A percentile compares a stretch with the other conserved stretches of the same genome.
Evolutionary conservation across 2,329 filamentous ascomycete species (phyloP).

Genomic region (Aspergillus spinulosporus): DNA sequence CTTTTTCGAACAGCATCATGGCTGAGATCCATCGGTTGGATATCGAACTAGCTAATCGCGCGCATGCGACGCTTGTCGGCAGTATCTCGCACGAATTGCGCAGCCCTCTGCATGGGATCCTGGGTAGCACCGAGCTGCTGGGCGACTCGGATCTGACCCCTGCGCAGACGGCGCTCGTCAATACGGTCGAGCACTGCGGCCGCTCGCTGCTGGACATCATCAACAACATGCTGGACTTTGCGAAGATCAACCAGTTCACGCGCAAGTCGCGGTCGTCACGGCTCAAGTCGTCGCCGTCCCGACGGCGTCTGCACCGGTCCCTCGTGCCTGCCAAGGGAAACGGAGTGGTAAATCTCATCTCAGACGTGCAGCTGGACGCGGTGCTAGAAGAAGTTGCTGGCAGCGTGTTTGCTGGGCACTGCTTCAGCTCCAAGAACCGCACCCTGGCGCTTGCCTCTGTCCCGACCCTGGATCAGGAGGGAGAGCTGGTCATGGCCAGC

Average conservation of each 20-base stretch:
- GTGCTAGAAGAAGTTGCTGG: slow-evolving; percentile 29
- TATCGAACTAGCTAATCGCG: slow-evolving; percentile 31
- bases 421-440: slow-evolving; percentile 20
- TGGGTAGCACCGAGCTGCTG: slow-evolving; percentile 36
- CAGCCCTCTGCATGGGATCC: slow-evolving; percentile 39
- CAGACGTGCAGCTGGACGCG: slow-evolving; percentile 21
- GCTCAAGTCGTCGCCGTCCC: background rate
- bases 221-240: slow-evolving; percentile 38
- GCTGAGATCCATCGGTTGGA: slow-evolving; percentile 34
- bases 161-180: slow-evolving; percentile 33
- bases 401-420: slow-evolving; percentile 28
- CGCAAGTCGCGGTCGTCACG: background rate
- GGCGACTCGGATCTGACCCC: slow-evolving; percentile 31
- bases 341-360: slow-evolving; percentile 8
- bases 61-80: slow-evolving; percentile 36
- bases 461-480: background rate
- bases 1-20: slow-evolving; percentile 39
- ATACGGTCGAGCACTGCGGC: slow-evolving; percentile 43
- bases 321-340: background rate
- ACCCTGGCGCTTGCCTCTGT: background rate
- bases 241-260: slow-evolving; percentile 29
- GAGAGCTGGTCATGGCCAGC: background rate
- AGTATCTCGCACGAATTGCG: slow-evolving; percentile 40
- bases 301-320: background rate
- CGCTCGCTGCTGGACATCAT: slow-evolving; percentile 46